Evolutionary conservation across 2,329 filamentous ascomycete genomes (phyloP), one percentile per base, ranked within the genome.

Genomic region (Eutypella sp.): DNA sequence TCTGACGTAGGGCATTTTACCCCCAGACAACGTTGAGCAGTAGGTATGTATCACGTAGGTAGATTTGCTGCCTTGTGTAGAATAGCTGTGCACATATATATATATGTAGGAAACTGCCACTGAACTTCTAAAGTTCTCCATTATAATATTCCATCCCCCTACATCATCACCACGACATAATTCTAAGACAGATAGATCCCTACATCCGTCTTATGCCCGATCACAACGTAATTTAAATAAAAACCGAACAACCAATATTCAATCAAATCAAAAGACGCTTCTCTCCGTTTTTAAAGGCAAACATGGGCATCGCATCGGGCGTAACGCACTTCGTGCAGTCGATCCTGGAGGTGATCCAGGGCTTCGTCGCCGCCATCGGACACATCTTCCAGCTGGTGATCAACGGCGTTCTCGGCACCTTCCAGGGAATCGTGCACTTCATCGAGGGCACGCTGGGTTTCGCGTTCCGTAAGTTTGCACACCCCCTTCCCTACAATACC

Each of bases 371-470:
- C 39, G 40, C 49, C 40, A 41, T 57, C 36, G 5, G 52, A n/a
- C 22, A 51, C 44, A 41, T 55, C 34, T 61, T 63, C 53, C 48
- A 57, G 47, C 46, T 48, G 47, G 45, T 54, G 18, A 5, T 61
- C 34, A 46, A 55, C 48, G 27, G 44, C 29, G 43, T 61, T 39
- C 18, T 54, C 27, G 50, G 57, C 25, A 15, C 61, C 9, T 57
- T 59, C 48, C 48, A 42, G 23, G 52, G 45, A 7, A 47, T 58
- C 10, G 54, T 56, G 18, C 34, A 53, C 19, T 63, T 63, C 38
- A 48, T 64, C 37, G 61, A 63, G 48, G 55, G 58, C 18, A 60
- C 59, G 18, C 54, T 64, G 5, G 60, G 60, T 20, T 63, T 64
- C 37, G 60, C 60, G 3, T 49, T 64, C 34, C 57, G 61, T 64